Percentiles rank a stretch among this genome's conserved stretches.
Conservation (phyloP, 1,284 basidiomycete genomes). For the Cutaneotrichosporon sp. region DNA sequence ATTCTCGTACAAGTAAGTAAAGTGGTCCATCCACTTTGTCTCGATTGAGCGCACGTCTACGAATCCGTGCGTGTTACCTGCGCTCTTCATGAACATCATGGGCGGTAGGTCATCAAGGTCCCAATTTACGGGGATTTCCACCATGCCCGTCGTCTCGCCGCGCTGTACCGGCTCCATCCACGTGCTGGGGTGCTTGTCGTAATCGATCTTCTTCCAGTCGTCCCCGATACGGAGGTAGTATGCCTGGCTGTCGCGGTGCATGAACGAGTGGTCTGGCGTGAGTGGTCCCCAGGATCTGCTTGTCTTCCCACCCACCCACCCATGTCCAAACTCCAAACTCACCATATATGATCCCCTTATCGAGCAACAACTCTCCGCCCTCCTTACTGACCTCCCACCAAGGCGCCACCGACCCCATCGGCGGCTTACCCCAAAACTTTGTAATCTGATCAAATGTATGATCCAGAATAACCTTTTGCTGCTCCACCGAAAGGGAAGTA, state of each 20-base stretch:
- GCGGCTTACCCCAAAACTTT: slow-evolving; percentile 65
- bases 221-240: slow-evolving; percentile 70
- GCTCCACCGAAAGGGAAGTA: slow-evolving; percentile 61
- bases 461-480: slow-evolving; percentile 70
- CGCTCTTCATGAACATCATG: slow-evolving; percentile 71
- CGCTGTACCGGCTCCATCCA: slow-evolving; percentile 74
- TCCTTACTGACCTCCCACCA: slow-evolving; percentile 78
- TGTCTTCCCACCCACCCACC: neutral
- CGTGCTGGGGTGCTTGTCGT: slow-evolving; percentile 60
- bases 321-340: slow-evolving; percentile 7
- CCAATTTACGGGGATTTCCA: slow-evolving; percentile 74
- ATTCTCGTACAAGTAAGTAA: slow-evolving; percentile 63
- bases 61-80: slow-evolving; percentile 68
- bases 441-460: slow-evolving; percentile 67
- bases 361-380: slow-evolving; percentile 65
- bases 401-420: slow-evolving; percentile 67
- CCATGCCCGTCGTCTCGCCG: slow-evolving; percentile 66
- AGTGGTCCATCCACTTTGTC: slow-evolving; percentile 73
- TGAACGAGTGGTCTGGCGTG: slow-evolving; percentile 59
- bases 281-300: neutral
- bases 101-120: slow-evolving; percentile 64
- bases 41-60: slow-evolving; percentile 70
- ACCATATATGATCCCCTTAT: slow-evolving; percentile 75
- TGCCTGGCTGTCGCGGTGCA: slow-evolving; percentile 61
- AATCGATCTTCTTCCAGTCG: slow-evolving; percentile 72